These are phyloP conservation scores for Zancudomyces culisetae DNA, from an alignment of 371 early-diverging fungal species.

Conservation along the genomic window DNA sequence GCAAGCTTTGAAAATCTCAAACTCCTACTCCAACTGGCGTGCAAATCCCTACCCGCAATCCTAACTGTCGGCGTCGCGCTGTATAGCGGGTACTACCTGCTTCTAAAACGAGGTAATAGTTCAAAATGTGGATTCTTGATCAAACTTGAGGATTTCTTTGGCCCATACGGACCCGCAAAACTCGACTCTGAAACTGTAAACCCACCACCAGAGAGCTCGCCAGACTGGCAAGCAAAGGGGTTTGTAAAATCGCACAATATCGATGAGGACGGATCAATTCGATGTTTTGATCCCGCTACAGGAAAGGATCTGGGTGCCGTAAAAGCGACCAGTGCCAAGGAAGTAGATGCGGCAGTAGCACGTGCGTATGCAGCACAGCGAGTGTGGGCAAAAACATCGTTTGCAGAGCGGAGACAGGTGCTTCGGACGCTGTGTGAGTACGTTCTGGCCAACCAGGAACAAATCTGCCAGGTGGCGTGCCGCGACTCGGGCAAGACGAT, in stretches of 20 bases:
- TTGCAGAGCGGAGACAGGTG: slow-evolving; percentile 53
- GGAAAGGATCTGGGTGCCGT: slow-evolving; percentile 50
- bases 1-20: too few species aligned
- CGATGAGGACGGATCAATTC: not conserved
- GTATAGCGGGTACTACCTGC: not conserved
- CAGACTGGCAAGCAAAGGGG: not conserved
- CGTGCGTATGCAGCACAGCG: slow-evolving; percentile 45
- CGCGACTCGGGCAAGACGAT: slow-evolving; percentile 73
- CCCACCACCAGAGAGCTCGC: not conserved
- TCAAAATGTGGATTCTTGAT: too few species aligned
- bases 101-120: too few species aligned
- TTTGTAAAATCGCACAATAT: too few species aligned
- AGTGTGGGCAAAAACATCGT: slow-evolving; percentile 48
- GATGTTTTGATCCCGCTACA: slow-evolving; percentile 76
- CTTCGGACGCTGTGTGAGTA: slow-evolving; percentile 49
- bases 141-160: too few species aligned
- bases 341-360: slow-evolving; percentile 35
- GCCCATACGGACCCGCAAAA: too few species aligned
- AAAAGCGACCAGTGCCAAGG: slow-evolving; percentile 30
- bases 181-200: too few species aligned
- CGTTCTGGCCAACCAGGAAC: slow-evolving; percentile 54
- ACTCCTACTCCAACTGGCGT: too few species aligned
- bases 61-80: not conserved
- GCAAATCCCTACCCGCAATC: too few species aligned
- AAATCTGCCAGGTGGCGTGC: slow-evolving; percentile 51